Percentiles rank a stretch among this genome's conserved stretches.
These are phyloP conservation scores for Phaeotremella skinneri DNA, from an alignment of 768 basidiomycete genomes.

Conservation along the genomic window DNA sequence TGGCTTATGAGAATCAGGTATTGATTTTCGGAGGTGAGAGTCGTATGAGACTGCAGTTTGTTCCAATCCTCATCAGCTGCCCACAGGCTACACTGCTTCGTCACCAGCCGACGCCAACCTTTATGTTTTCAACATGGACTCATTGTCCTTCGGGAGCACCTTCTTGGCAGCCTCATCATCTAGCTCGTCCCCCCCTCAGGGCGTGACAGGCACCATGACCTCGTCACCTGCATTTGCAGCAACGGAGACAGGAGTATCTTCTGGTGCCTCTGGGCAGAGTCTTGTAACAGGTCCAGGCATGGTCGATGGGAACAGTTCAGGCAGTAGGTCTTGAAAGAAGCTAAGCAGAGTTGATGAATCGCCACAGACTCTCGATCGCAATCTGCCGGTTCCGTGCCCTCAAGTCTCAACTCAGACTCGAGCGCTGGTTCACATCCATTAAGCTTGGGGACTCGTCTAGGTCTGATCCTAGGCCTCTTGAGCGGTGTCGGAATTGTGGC, in stretches of 20 bases:
- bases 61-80: too few species aligned
- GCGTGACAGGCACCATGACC: neutral
- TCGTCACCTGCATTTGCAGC: neutral
- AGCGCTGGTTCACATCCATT: neutral
- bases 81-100: conserved; percentile 57
- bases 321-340: too few species aligned
- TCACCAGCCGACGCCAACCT: conserved; percentile 62
- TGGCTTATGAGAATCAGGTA: conserved; percentile 61
- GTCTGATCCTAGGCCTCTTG: neutral
- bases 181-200: too few species aligned
- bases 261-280: too few species aligned
- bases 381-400: neutral
- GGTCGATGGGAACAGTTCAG: too few species aligned
- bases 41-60: conserved; percentile 32
- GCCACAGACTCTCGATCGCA: too few species aligned
- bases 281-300: too few species aligned
- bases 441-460: neutral
- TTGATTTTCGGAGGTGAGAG: conserved; percentile 62
- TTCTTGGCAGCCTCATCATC: conserved; percentile 5
- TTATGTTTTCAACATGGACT: conserved; percentile 42
- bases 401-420: neutral
- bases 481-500: conserved; percentile 6
- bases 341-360: too few species aligned
- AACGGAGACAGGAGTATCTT: neutral
- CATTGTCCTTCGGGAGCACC: conserved; percentile 29